phyloP scores from a whole-genome alignment of 179 eudicot species.

The Corrigiola litoralis region DNA sequence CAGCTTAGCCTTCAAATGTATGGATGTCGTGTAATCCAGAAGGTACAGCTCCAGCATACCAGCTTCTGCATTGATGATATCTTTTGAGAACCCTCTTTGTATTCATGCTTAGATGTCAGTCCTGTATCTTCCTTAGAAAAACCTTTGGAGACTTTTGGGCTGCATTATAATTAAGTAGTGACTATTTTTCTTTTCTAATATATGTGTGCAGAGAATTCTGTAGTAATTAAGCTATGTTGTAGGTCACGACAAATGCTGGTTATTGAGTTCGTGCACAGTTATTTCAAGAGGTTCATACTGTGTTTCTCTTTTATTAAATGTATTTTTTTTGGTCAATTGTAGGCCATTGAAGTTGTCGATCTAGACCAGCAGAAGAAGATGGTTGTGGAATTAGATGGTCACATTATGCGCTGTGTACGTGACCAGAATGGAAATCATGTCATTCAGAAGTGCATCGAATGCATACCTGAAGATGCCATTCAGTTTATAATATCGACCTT shows the following conservation, averaged over 20 bases:
- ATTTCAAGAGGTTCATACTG: not conserved
- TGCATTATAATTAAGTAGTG: not conserved
- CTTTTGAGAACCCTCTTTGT: not conserved
- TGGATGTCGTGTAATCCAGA: conserved; percentile 93
- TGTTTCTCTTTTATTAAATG: conserved; percentile 1
- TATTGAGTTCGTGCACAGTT: not conserved
- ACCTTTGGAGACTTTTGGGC: not conserved
- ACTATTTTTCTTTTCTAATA: not conserved
- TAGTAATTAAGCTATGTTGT: too few species aligned
- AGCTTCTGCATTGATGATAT: not conserved
- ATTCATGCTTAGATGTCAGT: not conserved
- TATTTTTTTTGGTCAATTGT: too few species aligned
- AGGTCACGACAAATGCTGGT: too few species aligned
- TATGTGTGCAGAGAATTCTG: not conserved
- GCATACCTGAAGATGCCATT: conserved; percentile 92
- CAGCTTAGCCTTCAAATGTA: conserved; percentile 95
- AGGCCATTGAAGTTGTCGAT: conserved; percentile 99
- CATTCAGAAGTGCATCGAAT: conserved; percentile 95
- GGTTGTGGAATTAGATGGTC: conserved; percentile 97
- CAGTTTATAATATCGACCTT: conserved; percentile 80
- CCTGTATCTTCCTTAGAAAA: not conserved
- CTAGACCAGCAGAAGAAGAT: conserved; percentile 91
- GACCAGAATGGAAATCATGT: conserved; percentile 99
- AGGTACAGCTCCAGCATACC: conserved; percentile 40
- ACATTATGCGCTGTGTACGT: conserved; percentile 98